Evolutionary conservation across 495 filamentous ascomycete genomes (phyloP), one percentile per base, ranked within the genome.

Genomic region (Aspergillus ostianus): DNA sequence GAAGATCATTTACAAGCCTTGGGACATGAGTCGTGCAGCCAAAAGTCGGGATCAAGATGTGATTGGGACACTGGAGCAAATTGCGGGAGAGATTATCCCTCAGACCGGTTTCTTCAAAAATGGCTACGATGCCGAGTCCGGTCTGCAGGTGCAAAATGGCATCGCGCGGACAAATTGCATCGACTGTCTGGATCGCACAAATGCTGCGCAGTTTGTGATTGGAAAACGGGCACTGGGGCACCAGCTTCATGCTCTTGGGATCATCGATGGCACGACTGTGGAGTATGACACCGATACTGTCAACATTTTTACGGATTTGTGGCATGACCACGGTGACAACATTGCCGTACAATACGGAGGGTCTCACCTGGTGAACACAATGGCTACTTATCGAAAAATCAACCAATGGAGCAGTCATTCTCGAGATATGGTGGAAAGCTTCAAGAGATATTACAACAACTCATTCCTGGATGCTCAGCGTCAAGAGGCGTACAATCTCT

Each of bases 401-500:
- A 98, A 98, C 60, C 93, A 97, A 69, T 98, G 94, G 94, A 96
- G 91, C 45, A 96, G 92, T 63, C 91, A 95, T 66, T 97, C 94
- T 7, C 83, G 94, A 47, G 94, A 98, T 71, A 98, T 98, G 94
- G 91, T 98, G 10, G 94, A 98, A 73, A 96, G 91, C 71, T 97
- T 98, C 80, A 98, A 98, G 70, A 86, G 94, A 30, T 98, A 98
- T 75, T 98, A 98, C 75, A 96, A 98, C 72, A 98, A 98, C 71
- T 97, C 93, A 0, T 98, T 98, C 74, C 81, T 98, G 9, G 94
- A 98, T 71, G 90, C 90, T 19, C 94, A 98, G 68, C 85, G 94
- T 47, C 94, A 98, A 75, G 94, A 98, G 69, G 94, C 95, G 0
- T 98, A 98, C 70, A 98, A 98, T 60, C 84, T 98, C 20, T 98